Base-by-base conservation (phyloP, 1,284 basidiomycete species). In the Ganoderma lingzhi region DNA sequence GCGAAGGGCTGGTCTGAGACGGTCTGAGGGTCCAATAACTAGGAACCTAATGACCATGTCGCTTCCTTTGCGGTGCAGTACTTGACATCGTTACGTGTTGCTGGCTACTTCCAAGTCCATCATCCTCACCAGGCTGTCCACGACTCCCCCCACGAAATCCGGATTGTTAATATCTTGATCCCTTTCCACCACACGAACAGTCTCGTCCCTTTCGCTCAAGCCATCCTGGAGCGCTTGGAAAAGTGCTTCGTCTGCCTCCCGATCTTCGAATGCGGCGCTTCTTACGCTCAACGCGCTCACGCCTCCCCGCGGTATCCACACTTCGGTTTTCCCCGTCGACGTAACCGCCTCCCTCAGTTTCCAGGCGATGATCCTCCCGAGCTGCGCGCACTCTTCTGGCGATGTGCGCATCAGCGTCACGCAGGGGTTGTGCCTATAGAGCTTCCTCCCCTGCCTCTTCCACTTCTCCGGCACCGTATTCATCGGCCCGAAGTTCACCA, bases 331-430 rank as follows among this genome's bases (percentile, higher is more conserved):
- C 4, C 45, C 53, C 17, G 45, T 59, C 14, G 64, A 55, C 61
- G 68, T 67, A 9, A 68, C 70, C 37, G 67, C 70, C 6, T 41
- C 65, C 32, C 51, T 23, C 68, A 76, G 58, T 62, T 72, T 71
- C 44, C 70, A 55, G n/a, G 71, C 74, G 37, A 76, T 58, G 41
- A 67, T 71, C 58, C 65, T 28, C 32, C 75, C 75, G 1, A 76
- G 64, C 59, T 62, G 55, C 62, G 48, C 64, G 56, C 73, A 76
- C 30, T 76, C 75, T 44, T 73, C 69, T 17, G 51, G 58, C 19
- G 68, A 69, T 60, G 75, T 76, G 59, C 75, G 73, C 74, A 76
- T 70, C 35, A 75, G 55, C 45, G 71, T 74, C 45, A 75, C 70
- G 39, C 70, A 70, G 37, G 74, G 64, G 64, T 76, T 75, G 61